phyloP scores from a whole-genome alignment of 768 basidiomycete species.

The Mycena haematopus region DNA sequence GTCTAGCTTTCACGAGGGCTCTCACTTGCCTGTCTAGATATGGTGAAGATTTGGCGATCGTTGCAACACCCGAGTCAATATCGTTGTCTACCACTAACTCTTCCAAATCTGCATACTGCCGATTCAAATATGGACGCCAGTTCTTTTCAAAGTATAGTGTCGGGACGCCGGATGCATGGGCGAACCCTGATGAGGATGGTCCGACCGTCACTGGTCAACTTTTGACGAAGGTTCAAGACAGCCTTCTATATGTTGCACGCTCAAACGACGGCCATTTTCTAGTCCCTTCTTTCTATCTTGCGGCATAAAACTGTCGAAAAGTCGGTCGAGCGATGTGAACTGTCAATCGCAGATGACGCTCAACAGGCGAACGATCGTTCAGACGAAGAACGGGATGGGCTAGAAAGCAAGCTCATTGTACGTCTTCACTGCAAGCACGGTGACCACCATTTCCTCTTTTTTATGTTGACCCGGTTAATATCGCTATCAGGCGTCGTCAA shows the following conservation, averaged over 20 bases:
- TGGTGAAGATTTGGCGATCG: slow-evolving; percentile 79
- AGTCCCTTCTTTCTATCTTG: slow-evolving; percentile 77
- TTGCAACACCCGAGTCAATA: slow-evolving; percentile 65
- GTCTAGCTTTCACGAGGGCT: slow-evolving; percentile 74
- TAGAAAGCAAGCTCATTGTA: slow-evolving; percentile 76
- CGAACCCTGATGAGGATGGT: slow-evolving; percentile 44
- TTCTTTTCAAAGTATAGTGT: slow-evolving; percentile 77
- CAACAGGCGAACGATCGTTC: slow-evolving; percentile 40
- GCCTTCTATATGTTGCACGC: not conserved
- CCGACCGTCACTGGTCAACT: slow-evolving; percentile 67
- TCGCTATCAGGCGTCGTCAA: slow-evolving; percentile 69
- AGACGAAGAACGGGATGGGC: slow-evolving; percentile 58
- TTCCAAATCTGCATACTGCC: slow-evolving; percentile 81
- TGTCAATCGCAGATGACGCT: slow-evolving; percentile 66
- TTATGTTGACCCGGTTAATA: slow-evolving; percentile 10
- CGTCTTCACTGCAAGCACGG: slow-evolving; percentile 87
- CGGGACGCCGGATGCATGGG: slow-evolving; percentile 30
- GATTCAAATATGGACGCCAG: slow-evolving; percentile 69
- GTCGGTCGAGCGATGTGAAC: slow-evolving; percentile 76
- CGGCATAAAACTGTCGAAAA: slow-evolving; percentile 80
- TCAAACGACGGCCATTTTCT: slow-evolving; percentile 15
- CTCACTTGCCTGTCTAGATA: slow-evolving; percentile 81
- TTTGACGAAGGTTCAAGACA: slow-evolving; percentile 61
- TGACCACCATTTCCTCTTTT: slow-evolving; percentile 36
- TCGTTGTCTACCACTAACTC: slow-evolving; percentile 79